A percentile compares a stretch with the other conserved stretches of the same genome.
Conservation (phyloP, 495 filamentous ascomycete species). For the Friedmanniomyces simplex region DNA sequence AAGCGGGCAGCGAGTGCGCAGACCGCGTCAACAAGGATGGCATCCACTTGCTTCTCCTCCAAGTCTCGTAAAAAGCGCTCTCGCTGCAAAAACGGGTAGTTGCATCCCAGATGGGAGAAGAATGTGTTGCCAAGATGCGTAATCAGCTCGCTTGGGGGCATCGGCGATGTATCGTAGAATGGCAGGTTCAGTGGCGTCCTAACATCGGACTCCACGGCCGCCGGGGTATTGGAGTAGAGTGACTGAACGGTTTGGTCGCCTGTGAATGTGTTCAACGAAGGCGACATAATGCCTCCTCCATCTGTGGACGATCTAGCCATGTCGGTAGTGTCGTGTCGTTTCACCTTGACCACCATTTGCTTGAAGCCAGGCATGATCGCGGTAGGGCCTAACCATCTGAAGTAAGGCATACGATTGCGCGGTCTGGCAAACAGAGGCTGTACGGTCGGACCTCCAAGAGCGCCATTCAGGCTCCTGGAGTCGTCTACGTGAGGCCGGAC, state of each 20-base stretch:
- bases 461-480: background rate
- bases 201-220: slow-evolving; percentile 22
- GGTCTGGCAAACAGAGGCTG: slow-evolving; percentile 22
- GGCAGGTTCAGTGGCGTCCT: slow-evolving; percentile 58
- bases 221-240: slow-evolving; percentile 2
- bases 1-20: slow-evolving; percentile 75
- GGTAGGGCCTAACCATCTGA: slow-evolving; percentile 78
- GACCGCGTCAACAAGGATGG: slow-evolving; percentile 77
- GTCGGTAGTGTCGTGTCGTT: slow-evolving; percentile 35
- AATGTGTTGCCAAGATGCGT: slow-evolving; percentile 65
- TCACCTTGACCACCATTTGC: slow-evolving; percentile 76
- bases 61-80: slow-evolving; percentile 59
- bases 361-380: slow-evolving; percentile 89
- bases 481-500: background rate
- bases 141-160: slow-evolving; percentile 60
- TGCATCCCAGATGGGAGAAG: slow-evolving; percentile 67
- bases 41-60: slow-evolving; percentile 66
- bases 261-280: background rate
- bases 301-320: slow-evolving; percentile 32
- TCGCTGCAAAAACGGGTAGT: slow-evolving; percentile 66
- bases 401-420: slow-evolving; percentile 69
- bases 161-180: slow-evolving; percentile 62
- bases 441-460: background rate
- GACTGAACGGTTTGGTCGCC: background rate
- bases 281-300: slow-evolving; percentile 1